phyloP scores from a whole-genome alignment of 768 basidiomycete genomes.

The Lactifluus rugatus region DNA sequence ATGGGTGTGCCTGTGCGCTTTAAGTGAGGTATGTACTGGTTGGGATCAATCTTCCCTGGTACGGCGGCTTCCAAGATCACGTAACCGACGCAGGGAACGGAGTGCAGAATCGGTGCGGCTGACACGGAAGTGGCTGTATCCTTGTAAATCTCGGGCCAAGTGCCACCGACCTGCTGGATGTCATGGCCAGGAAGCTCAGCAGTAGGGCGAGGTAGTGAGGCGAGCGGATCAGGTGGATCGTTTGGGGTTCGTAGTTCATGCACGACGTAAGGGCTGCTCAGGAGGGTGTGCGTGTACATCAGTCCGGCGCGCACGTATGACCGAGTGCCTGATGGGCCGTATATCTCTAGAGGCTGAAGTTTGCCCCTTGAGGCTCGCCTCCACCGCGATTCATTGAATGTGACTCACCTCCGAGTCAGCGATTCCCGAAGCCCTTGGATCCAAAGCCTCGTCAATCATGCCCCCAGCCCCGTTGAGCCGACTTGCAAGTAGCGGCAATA shows the following conservation, averaged over 20 bases:
- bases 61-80: conserved; percentile 61
- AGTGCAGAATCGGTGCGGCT: conserved; percentile 72
- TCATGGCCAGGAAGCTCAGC: conserved; percentile 60
- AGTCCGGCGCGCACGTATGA: conserved; percentile 67
- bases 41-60: conserved; percentile 68
- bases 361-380: not conserved
- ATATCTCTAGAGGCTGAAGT: conserved; percentile 64
- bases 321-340: conserved; percentile 76
- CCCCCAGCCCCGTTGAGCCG: conserved; percentile 71
- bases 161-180: conserved; percentile 46
- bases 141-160: conserved; percentile 58
- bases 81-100: conserved; percentile 74
- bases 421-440: conserved; percentile 38
- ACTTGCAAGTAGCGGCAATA: conserved; percentile 58
- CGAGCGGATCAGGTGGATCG: conserved; percentile 36
- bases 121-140: conserved; percentile 51
- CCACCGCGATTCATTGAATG: not conserved
- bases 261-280: conserved; percentile 62
- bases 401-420: conserved; percentile 10
- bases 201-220: conserved; percentile 33
- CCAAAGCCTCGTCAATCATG: conserved; percentile 44
- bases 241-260: conserved; percentile 67
- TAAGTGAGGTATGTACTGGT: conserved; percentile 55
- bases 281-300: conserved; percentile 55
- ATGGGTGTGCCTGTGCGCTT: conserved; percentile 62